Conservation (phyloP, 495 filamentous ascomycete species). For the Glutinoglossum americanum region DNA sequence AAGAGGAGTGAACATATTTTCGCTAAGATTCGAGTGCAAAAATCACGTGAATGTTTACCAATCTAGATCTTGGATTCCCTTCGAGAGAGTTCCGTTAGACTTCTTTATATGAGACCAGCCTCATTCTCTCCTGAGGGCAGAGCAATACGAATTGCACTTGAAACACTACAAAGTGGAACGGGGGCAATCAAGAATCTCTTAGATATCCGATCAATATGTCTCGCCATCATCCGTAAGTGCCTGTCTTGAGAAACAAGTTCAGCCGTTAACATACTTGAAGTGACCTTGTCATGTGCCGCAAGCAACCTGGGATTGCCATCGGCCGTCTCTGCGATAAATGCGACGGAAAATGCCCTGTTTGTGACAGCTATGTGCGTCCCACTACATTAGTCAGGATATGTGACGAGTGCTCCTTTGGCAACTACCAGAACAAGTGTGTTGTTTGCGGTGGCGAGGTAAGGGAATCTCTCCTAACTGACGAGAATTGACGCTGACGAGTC, state of each 20-base stretch:
- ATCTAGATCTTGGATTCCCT: not conserved
- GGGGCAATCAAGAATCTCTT: not conserved
- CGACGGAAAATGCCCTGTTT: constrained; percentile 97
- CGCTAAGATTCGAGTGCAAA: not conserved
- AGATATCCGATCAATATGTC: constrained; percentile 28
- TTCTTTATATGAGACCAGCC: not conserved
- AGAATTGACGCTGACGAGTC: not conserved
- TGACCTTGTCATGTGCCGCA: constrained; percentile 99
- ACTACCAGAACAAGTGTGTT: constrained; percentile 99
- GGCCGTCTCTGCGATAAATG: constrained; percentile 99
- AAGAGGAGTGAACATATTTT: not conserved
- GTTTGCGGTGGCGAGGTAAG: constrained; percentile 78
- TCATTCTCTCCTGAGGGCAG: not conserved
- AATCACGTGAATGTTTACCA: not conserved
- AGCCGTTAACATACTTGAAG: constrained; percentile 23
- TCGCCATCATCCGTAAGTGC: constrained; percentile 55
- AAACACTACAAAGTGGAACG: not conserved
- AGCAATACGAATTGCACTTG: not conserved
- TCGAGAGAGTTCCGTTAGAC: not conserved
- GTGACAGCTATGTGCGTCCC: constrained; percentile 94
- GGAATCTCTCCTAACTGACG: not conserved
- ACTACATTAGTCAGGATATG: constrained; percentile 96
- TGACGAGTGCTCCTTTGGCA: constrained; percentile 97
- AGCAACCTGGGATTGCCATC: constrained; percentile 94
- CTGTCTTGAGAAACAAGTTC: not conserved